These are phyloP conservation scores for Vitis rotundifolia DNA, from an alignment of 164 flowering plant species.

Conservation along the genomic window DNA sequence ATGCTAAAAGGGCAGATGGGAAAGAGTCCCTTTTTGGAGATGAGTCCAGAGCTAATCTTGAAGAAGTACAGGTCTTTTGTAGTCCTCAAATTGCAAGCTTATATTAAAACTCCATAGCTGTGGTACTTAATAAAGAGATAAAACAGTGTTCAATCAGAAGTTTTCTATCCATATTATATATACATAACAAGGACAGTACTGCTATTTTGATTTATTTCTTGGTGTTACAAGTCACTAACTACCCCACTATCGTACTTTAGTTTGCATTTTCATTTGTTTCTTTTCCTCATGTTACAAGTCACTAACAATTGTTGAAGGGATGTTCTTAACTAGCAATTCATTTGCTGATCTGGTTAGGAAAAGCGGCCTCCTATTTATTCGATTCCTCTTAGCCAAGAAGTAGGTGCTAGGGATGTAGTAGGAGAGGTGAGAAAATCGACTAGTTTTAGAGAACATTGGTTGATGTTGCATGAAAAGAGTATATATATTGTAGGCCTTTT, in stretches of 20 bases:
- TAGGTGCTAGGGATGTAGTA: neutral
- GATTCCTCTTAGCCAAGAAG: neutral
- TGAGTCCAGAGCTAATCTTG: conserved; percentile 57
- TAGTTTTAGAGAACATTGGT: neutral
- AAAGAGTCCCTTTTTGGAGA: conserved; percentile 90
- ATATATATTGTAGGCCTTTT: conserved; percentile 10
- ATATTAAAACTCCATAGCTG: conserved; percentile 30
- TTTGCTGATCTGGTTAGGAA: neutral
- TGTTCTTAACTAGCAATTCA: neutral
- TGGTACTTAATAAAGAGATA: no score
- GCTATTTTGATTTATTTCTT: no score
- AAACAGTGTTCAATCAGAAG: no score
- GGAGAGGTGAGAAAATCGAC: conserved; percentile 13
- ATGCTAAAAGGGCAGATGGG: conserved; percentile 86
- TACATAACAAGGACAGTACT: no score
- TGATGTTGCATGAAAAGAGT: conserved; percentile 10
- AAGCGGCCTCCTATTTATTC: conserved; percentile 2
- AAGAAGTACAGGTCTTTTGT: conserved; percentile 79
- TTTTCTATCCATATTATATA: no score
- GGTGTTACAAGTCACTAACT: no score
- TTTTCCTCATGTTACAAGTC: neutral
- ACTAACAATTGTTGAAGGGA: conserved; percentile 8
- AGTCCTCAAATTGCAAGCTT: conserved; percentile 89
- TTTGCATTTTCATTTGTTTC: neutral
- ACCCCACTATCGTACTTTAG: no score